Evolutionary conservation across 1,284 basidiomycete species (phyloP), one percentile per base, ranked within the genome.

Genomic region (Xanthoconium separans): DNA sequence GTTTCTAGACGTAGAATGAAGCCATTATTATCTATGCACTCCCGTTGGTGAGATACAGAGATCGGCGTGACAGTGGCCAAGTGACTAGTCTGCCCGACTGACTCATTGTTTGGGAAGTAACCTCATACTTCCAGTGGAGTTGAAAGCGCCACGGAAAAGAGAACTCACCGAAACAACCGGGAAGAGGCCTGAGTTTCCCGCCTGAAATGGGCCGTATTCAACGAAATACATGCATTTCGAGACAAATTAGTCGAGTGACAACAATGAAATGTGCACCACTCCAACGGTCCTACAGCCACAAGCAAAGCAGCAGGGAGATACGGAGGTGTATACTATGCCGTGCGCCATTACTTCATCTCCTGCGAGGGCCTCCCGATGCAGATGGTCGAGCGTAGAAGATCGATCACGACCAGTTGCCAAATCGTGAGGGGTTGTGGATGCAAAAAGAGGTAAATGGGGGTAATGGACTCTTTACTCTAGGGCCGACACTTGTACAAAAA

Each of bases 291-390:
- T 77, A 70, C 71, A 72, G 75, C 78, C 75, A 81, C 84, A 58
- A 56, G 65, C 68, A 64, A 74, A 77, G 77, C 76, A 70, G 76
- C 70, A 79, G 82, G 87, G 84, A 87, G 89, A 91, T 91, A 91
- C 87, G 83, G 87, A 84, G 85, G 88, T 82, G 79, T 79, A 83
- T 75, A 78, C 80, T 89, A 89, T 89, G 87, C 89, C 84, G 70
- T 87, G 88, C 89, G 80, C 88, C 85, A 82, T 84, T 83, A 84
- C 64, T 90, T 86, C 81, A 87, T 90, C 86, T 91, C 84, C 88
- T 90, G 87, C 87, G 87, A 89, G 85, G 78, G 60, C 87, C 88
- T 80, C 86, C 70, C 77, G 75, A 79, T 71, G 69, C 74, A 72
- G 68, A 71, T 76, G 82, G 73, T 78, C 82, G 79, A 70, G 76